phyloP scores from a whole-genome alignment of 2,329 filamentous ascomycete genomes.

The Fusarium sp. region DNA sequence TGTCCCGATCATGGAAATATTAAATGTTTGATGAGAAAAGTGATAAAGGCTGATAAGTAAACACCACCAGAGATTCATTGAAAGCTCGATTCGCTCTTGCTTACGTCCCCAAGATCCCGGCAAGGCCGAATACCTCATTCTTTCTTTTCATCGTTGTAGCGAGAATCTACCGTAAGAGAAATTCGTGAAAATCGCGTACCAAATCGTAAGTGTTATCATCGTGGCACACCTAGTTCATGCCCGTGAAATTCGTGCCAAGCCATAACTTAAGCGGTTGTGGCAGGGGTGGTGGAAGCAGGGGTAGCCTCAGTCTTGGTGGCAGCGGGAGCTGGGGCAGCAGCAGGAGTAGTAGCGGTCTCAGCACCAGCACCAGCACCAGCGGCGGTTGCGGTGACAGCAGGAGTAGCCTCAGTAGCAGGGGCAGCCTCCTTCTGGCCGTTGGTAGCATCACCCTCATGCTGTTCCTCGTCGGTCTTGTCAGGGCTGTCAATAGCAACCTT shows the following conservation, averaged over 20 bases:
- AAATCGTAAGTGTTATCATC: slow-evolving; percentile 51
- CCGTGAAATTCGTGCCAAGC: slow-evolving; percentile 41
- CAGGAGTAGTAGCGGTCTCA: slow-evolving; percentile 39
- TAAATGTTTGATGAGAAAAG: slow-evolving; percentile 44
- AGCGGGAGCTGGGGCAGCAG: slow-evolving; percentile 35
- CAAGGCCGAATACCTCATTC: slow-evolving; percentile 39
- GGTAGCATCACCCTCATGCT: slow-evolving; percentile 56
- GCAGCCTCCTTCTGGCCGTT: slow-evolving; percentile 53
- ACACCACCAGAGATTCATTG: slow-evolving; percentile 41
- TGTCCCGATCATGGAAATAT: slow-evolving; percentile 44
- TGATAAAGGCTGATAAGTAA: slow-evolving; percentile 42
- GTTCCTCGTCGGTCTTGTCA: slow-evolving; percentile 91
- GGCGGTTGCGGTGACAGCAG: slow-evolving; percentile 33
- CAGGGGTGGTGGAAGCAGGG: slow-evolving; percentile 35
- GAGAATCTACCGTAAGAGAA: slow-evolving; percentile 51
- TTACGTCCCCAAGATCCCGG: slow-evolving; percentile 40
- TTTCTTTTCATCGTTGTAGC: slow-evolving; percentile 45
- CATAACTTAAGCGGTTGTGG: slow-evolving; percentile 47
- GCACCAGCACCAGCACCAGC: slow-evolving; percentile 35
- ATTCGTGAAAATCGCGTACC: slow-evolving; percentile 52
- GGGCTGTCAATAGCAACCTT: slow-evolving; percentile 99
- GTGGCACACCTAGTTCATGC: slow-evolving; percentile 37
- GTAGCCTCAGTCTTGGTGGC: slow-evolving; percentile 39
- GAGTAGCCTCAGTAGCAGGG: slow-evolving; percentile 42
- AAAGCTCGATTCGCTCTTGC: slow-evolving; percentile 42